Percentiles rank a stretch among this genome's conserved stretches.
phyloP scores from a whole-genome alignment of 768 basidiomycete genomes.

The Lactifluus hygrophoroides region DNA sequence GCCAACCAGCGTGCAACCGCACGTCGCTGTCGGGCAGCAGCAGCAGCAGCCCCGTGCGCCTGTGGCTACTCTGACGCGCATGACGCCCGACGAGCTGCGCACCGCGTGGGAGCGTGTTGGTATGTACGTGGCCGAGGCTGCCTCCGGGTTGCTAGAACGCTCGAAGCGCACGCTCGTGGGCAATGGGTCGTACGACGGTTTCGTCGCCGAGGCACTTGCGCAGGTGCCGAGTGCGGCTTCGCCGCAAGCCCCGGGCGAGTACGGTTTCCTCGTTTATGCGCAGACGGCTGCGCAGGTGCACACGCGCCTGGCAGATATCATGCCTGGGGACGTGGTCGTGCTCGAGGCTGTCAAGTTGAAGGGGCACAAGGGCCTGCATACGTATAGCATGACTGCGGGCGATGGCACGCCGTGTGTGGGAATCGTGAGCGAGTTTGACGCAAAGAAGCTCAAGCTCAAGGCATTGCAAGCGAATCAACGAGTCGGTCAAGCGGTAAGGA shows the following conservation, averaged over 20 bases:
- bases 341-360: constrained; percentile 73
- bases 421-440: constrained; percentile 74
- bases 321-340: constrained; percentile 79
- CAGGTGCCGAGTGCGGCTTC: constrained; percentile 56
- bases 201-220: constrained; percentile 56
- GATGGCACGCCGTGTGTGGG: constrained; percentile 56
- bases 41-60: constrained; percentile 1
- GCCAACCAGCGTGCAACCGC: neutral
- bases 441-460: constrained; percentile 78
- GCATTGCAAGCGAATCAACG: constrained; percentile 84
- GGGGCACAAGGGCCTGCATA: constrained; percentile 66
- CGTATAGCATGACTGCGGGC: constrained; percentile 55
- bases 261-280: constrained; percentile 69
- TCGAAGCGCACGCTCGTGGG: constrained; percentile 74
- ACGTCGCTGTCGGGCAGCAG: neutral
- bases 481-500: constrained; percentile 67
- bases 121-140: constrained; percentile 61
- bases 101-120: constrained; percentile 68
- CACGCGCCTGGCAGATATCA: constrained; percentile 67
- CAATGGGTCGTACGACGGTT: constrained; percentile 78
- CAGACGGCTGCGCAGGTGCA: constrained; percentile 62
- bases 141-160: constrained; percentile 57
- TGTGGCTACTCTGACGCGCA: constrained; percentile 27
- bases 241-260: constrained; percentile 34
- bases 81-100: constrained; percentile 59